phyloP scores from a whole-genome alignment of 257 asterid genomes.

The Solanum lycopersicoides region DNA sequence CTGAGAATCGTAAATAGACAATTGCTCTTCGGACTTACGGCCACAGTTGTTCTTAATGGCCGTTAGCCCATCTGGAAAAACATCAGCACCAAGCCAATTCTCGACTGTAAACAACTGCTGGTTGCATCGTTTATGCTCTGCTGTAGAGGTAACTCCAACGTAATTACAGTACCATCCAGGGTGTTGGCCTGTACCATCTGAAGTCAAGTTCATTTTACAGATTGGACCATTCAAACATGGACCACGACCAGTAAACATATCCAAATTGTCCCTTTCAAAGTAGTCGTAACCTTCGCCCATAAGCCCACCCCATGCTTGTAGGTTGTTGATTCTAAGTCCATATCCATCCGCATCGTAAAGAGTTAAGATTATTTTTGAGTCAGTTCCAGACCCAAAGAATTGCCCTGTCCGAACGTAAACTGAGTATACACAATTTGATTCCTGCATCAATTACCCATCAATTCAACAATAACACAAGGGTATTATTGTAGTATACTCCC shows the following conservation, averaged over 20 bases:
- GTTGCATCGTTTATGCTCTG: slow-evolving; percentile 31
- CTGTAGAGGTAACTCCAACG: slow-evolving; percentile 44
- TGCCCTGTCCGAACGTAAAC: slow-evolving; percentile 33
- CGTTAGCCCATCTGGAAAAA: slow-evolving; percentile 44
- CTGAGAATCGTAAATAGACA: neutral
- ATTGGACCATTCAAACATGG: slow-evolving; percentile 51
- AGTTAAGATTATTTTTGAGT: slow-evolving; percentile 34
- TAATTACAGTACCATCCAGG: slow-evolving; percentile 63
- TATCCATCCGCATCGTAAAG: slow-evolving; percentile 32
- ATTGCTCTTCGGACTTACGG: neutral
- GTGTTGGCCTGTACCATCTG: slow-evolving; percentile 48
- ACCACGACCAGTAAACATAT: slow-evolving; percentile 56
- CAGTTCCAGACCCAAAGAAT: slow-evolving; percentile 48
- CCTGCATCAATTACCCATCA: neutral
- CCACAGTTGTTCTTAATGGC: slow-evolving; percentile 30
- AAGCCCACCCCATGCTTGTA: slow-evolving; percentile 63
- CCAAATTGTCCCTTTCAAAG: slow-evolving; percentile 56
- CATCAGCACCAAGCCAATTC: slow-evolving; percentile 57
- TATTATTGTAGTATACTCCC: neutral
- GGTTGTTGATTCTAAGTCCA: slow-evolving; percentile 34
- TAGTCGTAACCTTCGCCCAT: slow-evolving; percentile 51
- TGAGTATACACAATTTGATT: neutral
- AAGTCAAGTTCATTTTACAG: slow-evolving; percentile 47
- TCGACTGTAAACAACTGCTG: slow-evolving; percentile 41
- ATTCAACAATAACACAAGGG: neutral